Evolutionary conservation across 208 protist species (phyloP).

Genomic region (Herpetomonas tarakana): DNA sequence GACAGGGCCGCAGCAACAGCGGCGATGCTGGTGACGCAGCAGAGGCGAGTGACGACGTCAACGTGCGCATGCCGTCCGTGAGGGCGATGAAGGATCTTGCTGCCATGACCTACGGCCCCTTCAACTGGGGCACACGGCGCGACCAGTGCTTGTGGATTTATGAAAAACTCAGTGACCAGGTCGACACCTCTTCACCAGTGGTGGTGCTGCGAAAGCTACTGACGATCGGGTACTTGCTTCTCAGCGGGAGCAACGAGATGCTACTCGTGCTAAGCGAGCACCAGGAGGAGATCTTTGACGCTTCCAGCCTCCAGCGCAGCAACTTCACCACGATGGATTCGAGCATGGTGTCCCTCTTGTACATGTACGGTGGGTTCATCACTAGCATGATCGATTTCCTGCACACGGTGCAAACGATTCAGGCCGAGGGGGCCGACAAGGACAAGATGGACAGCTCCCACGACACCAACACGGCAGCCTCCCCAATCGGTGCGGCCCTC

Average conservation of each 20-base stretch:
- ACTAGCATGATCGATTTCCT: constrained; percentile 1
- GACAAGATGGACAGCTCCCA: background rate
- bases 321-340: background rate
- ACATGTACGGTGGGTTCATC: constrained; percentile 2
- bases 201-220: background rate
- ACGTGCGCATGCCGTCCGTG: background rate
- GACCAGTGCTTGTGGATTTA: constrained; percentile 1
- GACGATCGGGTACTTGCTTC: background rate
- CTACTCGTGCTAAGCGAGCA: background rate
- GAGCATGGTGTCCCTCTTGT: background rate
- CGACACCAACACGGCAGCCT: background rate
- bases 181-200: background rate
- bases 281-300: background rate
- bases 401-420: background rate
- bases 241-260: background rate
- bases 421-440: background rate
- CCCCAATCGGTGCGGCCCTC: too few species aligned
- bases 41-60: background rate
- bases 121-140: constrained; percentile 1
- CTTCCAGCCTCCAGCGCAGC: background rate
- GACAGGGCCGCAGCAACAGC: background rate
- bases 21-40: background rate
- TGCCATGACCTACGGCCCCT: constrained; percentile 1
- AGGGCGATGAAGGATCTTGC: background rate
- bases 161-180: background rate